A percentile compares a stretch with the other conserved stretches of the same genome.
phyloP scores from a whole-genome alignment of 805 yeast genomes.

The Yarrowia alimentaria region DNA sequence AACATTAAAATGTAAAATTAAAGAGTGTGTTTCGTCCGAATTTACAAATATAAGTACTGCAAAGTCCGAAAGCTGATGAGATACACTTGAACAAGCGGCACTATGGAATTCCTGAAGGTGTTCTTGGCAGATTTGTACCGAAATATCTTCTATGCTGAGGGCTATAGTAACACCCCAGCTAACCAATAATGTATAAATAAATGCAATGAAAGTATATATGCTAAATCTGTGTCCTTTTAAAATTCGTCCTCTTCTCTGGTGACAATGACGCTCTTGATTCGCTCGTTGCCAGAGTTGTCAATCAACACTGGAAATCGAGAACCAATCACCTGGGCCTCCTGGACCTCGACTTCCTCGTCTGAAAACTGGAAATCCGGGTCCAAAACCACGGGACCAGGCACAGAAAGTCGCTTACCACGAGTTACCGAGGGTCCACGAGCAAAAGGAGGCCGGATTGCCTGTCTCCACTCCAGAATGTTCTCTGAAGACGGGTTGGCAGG shows the following conservation, averaged over 20 bases:
- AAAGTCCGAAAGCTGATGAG: too few relatives aligned
- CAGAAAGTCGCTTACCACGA: constrained; percentile 12
- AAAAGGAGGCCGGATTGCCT: constrained; percentile 23
- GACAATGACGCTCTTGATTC: constrained; percentile 14
- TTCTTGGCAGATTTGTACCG: too few relatives aligned
- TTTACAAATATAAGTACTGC: too few relatives aligned
- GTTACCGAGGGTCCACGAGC: constrained; percentile 17
- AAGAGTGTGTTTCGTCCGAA: too few relatives aligned
- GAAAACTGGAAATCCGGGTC: constrained; percentile 14
- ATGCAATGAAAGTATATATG: constrained; percentile 5
- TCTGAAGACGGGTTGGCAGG: constrained; percentile 13
- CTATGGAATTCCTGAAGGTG: too few relatives aligned
- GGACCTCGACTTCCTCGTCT: constrained; percentile 18
- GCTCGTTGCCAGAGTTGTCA: constrained; percentile 10
- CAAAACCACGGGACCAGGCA: background rate
- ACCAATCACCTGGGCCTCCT: constrained; percentile 14
- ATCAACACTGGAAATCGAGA: constrained; percentile 6
- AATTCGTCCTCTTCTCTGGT: background rate
- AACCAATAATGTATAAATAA: background rate
- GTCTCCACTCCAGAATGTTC: constrained; percentile 12
- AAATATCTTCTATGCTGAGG: background rate
- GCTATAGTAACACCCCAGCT: too few relatives aligned
- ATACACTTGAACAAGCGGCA: too few relatives aligned
- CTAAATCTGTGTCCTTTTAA: background rate
- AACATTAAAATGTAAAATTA: too few relatives aligned